Evolutionary conservation across 2,329 filamentous ascomycete genomes (phyloP).

Genomic region (Akanthomyces lecanii): DNA sequence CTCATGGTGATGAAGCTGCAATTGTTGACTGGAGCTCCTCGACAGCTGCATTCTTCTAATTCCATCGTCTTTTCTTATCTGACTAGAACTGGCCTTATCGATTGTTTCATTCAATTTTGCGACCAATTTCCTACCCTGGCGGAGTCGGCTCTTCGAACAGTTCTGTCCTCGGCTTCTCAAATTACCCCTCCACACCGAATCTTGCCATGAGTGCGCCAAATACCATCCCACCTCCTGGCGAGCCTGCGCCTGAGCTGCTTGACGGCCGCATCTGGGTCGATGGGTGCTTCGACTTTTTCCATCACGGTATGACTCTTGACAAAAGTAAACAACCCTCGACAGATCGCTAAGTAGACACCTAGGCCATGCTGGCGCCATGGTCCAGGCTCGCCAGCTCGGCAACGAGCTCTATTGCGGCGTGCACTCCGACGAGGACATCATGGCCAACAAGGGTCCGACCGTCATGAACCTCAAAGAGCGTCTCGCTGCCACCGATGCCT

Average conservation of each 20-base stretch:
- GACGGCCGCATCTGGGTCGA: slow-evolving; percentile 92
- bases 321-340: too few species aligned
- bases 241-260: slow-evolving; percentile 51
- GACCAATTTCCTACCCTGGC: neutral
- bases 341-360: neutral
- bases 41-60: neutral
- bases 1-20: neutral
- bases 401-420: slow-evolving; percentile 86
- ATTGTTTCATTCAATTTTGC: neutral
- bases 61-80: neutral
- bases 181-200: slow-evolving; percentile 1
- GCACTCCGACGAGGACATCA: slow-evolving; percentile 91
- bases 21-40: neutral
- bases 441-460: slow-evolving; percentile 95
- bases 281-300: slow-evolving; percentile 98
- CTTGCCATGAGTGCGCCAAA: slow-evolving; percentile 14
- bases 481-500: slow-evolving; percentile 85
- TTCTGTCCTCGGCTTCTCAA: neutral
- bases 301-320: slow-evolving; percentile 63
- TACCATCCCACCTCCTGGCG: slow-evolving; percentile 29
- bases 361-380: slow-evolving; percentile 95
- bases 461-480: slow-evolving; percentile 94
- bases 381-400: slow-evolving; percentile 90
- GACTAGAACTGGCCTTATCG: neutral
- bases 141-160: neutral